Conservation (phyloP, 106 monocot species). For the Dactylorhiza incarnata region DNA sequence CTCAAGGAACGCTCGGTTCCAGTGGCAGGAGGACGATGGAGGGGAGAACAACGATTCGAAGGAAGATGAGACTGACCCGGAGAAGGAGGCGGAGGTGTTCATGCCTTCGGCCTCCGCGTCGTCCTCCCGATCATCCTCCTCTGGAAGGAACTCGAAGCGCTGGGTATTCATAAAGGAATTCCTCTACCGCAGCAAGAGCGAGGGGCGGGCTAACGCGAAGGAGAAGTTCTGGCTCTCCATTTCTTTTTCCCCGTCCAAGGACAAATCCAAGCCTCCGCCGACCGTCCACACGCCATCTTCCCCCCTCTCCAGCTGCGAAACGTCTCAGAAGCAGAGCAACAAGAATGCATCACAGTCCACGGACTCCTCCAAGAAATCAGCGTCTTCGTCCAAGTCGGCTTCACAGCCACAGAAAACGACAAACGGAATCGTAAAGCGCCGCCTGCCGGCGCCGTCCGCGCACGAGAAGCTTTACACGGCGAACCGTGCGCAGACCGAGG, state of each 20-base stretch:
- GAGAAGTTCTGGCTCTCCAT: slow-evolving; percentile 76
- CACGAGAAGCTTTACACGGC: slow-evolving; percentile 87
- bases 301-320: not conserved
- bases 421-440: slow-evolving; percentile 27
- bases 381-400: not conserved
- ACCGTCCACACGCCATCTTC: not conserved
- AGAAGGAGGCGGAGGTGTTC: slow-evolving; percentile 15
- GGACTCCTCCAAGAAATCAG: not conserved
- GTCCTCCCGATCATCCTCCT: slow-evolving; percentile 53
- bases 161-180: slow-evolving; percentile 95
- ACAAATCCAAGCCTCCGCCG: slow-evolving; percentile 4
- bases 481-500: slow-evolving; percentile 91
- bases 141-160: slow-evolving; percentile 59
- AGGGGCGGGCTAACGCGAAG: slow-evolving; percentile 48
- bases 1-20: slow-evolving; percentile 33
- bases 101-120: slow-evolving; percentile 34
- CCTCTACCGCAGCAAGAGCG: slow-evolving; percentile 94
- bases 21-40: slow-evolving; percentile 34
- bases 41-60: not conserved
- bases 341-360: not conserved
- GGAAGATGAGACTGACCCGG: slow-evolving; percentile 18
- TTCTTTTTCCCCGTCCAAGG: slow-evolving; percentile 32
- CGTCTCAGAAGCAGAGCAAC: slow-evolving; percentile 7
- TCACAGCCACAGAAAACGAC: slow-evolving; percentile 6
- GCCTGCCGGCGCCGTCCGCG: slow-evolving; percentile 52